These are phyloP conservation scores for Capillidium rhysosporum DNA, from an alignment of 371 early-diverging fungal genomes.

Conservation along the genomic window DNA sequence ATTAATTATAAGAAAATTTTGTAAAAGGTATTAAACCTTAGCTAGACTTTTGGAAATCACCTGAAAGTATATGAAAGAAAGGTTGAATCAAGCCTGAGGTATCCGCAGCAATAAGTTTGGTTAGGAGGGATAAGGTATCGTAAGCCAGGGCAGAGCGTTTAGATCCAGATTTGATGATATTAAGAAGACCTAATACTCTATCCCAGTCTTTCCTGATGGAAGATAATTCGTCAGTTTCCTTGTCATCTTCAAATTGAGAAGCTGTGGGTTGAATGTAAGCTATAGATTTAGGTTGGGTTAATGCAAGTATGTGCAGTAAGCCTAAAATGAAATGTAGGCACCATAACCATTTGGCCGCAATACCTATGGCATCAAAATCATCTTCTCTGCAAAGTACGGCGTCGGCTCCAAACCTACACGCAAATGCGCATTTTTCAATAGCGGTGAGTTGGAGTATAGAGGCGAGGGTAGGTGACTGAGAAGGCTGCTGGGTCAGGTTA, in stretches of 20 bases:
- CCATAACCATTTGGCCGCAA: slow-evolving; percentile 1
- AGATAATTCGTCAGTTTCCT: background rate
- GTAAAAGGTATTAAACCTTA: too few species aligned
- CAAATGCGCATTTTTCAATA: slow-evolving; percentile 1
- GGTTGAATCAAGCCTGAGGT: background rate
- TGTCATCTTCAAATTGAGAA: too few species aligned
- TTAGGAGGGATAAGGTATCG: background rate
- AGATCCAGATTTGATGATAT: background rate
- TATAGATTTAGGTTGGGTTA: too few species aligned
- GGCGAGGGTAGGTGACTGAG: background rate
- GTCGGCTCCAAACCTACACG: background rate
- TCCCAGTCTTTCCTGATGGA: background rate
- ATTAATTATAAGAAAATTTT: too few species aligned
- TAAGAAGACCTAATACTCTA: background rate
- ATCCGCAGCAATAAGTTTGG: background rate
- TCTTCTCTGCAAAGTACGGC: background rate
- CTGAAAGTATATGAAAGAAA: too few species aligned
- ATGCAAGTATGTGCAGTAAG: background rate
- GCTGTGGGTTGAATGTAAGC: too few species aligned
- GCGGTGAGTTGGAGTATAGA: background rate
- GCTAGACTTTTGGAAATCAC: too few species aligned
- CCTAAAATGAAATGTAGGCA: background rate
- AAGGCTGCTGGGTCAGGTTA: background rate
- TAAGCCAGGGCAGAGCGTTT: background rate
- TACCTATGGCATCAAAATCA: background rate